Base-by-base conservation (phyloP, 805 yeast species). In the Ogataea allantospora region DNA sequence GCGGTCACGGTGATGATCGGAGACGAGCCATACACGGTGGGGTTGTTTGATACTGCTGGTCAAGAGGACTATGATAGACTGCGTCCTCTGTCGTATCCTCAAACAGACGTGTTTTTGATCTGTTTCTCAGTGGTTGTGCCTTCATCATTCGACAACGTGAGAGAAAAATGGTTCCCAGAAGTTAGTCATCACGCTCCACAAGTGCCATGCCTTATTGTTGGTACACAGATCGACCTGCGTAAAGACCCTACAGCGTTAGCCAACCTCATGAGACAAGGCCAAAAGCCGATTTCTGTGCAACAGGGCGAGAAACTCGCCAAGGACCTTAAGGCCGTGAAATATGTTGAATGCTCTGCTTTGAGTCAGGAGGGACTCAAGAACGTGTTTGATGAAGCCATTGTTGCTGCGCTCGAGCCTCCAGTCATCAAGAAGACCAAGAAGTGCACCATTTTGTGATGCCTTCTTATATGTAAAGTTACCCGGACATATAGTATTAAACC, bases 81-180 rank as follows among this genome's bases (percentile, higher is more conserved):
- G 60, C 85, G 99, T 68, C 99, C 99, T 7, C 76, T 93, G 54
- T 83, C 95, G 40, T 91, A 91, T 65, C 98, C 99, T 12, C 93
- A 95, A 38, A 93, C 99, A 5, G 99, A 91, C 65, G 96, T 91
- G 30, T 91, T 91, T 60, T 72, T 91, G 53, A 95, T 91, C 42
- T 93, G 99, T 67, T 91, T 93, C 67, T 83, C 95, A 24, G 96
- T 93, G 43, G 89, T 95, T 51, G 88, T 96, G 10, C 99, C 98
- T 22, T 95, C 99, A 24, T 83, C 95, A 14, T 93, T 91, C 64
- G 98, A 93, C 67, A 91, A 91, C 68, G 98, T 93, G 36, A 85
- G 87, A 63, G 98, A 93, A 68, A 91, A 91, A 68, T 91, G 99
- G 99, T 84, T 89, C 69, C 98, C 98, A 20, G 99, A 91, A 65